Base-by-base conservation (phyloP, 768 basidiomycete genomes). In the Megacollybia marginata region DNA sequence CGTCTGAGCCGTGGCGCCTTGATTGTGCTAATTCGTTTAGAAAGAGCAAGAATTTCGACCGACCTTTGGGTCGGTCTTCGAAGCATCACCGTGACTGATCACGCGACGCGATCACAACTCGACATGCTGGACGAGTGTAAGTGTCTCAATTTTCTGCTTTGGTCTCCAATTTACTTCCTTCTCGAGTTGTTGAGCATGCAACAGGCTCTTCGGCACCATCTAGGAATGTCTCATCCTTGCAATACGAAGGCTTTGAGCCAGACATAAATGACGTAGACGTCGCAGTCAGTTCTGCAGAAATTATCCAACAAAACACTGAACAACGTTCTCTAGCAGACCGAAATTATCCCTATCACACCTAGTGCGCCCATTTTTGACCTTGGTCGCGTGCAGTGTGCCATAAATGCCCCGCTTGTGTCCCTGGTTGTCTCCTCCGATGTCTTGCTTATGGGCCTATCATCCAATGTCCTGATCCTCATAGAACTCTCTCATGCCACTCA, bases 231-330 rank as follows among this genome's bases (percentile, higher is more conserved):
- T 40, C 38, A 15, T 13, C 15, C 18, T 66, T 93, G 19, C 80
- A 86, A 48, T 93, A 87, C 58, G 88, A 95, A 61, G 93, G 92
- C 9, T 97, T 92, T 59, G 93, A 97, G 65, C 80, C 79, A 49
- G 77, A 76, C 40, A 64, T 65, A 50, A 72, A 78, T 59, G 79
- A 82, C 49, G 66, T 50, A 74, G 28, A 71, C 34, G 68, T 70
- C 38, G 59, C 69, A 33, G 48, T 48, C 12, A 53, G 55, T 42
- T 56, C 59, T 49, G 51, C 33, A 46, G 38, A 53, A 15, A 35
- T 28, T 6, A 54, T 53, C 53, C 35, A 54, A 61, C 50, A 49
- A 54, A 52, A 19, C 44, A 13, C 12, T 42, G 33, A 12, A 31
- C 13, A 20, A 3, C 35, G 16, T 10, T 16, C 9, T 23, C 44